Evolutionary conservation across 805 yeast species (phyloP).

Genomic region (Starmerella ratchasimensis): DNA sequence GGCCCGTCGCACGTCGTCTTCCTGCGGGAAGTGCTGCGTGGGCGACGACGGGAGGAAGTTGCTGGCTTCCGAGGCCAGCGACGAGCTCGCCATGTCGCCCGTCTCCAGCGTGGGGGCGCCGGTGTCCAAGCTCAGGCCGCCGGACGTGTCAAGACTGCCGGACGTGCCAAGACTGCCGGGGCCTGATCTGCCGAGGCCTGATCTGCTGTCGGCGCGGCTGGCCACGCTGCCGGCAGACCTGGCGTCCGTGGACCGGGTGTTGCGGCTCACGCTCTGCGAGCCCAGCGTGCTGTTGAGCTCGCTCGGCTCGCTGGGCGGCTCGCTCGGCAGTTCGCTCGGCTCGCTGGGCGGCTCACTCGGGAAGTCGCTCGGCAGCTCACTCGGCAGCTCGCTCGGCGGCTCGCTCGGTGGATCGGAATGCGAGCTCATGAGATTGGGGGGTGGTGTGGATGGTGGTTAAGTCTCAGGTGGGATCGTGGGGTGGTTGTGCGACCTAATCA

Average conservation of each 20-base stretch:
- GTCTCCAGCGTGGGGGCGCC: conserved; percentile 15
- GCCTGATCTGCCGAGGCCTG: neutral
- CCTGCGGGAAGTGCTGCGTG: no score
- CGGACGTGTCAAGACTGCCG: neutral
- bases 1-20: conserved; percentile 18
- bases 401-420: conserved; percentile 3
- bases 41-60: conserved; percentile 15
- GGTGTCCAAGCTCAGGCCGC: neutral
- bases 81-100: no score
- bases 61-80: conserved; percentile 11
- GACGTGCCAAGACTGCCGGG: neutral
- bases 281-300: conserved; percentile 16
- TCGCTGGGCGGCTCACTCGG: conserved; percentile 9
- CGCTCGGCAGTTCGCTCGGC: conserved; percentile 11
- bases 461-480: neutral
- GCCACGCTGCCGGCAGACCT: neutral
- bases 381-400: conserved; percentile 3
- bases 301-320: conserved; percentile 13
- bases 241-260: neutral
- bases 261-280: conserved; percentile 6
- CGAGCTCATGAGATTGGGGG: no score
- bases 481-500: neutral
- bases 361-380: conserved; percentile 11
- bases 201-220: neutral
- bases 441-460: neutral